A percentile compares a stretch with the other conserved stretches of the same genome.
These are phyloP conservation scores for Massarina eburnea DNA, from an alignment of 2,329 filamentous ascomycete genomes.

Conservation along the genomic window DNA sequence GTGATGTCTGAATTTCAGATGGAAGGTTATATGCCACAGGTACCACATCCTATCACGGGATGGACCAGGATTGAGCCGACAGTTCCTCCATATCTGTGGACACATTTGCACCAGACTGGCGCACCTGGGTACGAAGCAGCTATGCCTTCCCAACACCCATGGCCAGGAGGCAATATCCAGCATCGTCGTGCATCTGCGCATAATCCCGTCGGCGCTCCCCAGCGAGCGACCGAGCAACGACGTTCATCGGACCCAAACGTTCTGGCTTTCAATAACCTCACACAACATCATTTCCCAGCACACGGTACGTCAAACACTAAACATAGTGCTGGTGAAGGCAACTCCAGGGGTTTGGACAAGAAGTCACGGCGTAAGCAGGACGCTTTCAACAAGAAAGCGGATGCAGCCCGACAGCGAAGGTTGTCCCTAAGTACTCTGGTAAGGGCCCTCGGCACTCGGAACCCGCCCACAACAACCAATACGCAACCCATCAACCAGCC, in stretches of 20 bases:
- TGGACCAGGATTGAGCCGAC: not conserved
- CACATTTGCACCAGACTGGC: not conserved
- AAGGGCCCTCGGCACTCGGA: not conserved
- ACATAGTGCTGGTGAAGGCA: not conserved
- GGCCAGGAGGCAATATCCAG: not conserved
- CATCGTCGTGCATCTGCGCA: too few relatives aligned
- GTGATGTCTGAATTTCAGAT: not conserved
- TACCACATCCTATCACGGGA: not conserved
- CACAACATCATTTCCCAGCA: not conserved
- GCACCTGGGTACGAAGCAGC: not conserved
- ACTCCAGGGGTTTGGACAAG: not conserved
- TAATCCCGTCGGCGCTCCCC: too few relatives aligned
- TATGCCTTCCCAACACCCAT: not conserved
- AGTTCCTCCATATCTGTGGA: not conserved
- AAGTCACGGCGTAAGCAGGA: not conserved
- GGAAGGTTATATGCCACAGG: not conserved
- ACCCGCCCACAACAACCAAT: too few relatives aligned
- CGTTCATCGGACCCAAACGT: too few relatives aligned
- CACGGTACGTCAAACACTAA: not conserved
- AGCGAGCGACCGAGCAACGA: too few relatives aligned
- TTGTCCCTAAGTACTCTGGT: not conserved
- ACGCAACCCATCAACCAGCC: too few relatives aligned
- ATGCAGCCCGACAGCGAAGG: not conserved
- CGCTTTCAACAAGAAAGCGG: not conserved
- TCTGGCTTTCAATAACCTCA: not conserved